These are phyloP conservation scores for Chaetomiaceae sp. DNA, from an alignment of 2,329 filamentous ascomycete genomes.

Conservation along the genomic window DNA sequence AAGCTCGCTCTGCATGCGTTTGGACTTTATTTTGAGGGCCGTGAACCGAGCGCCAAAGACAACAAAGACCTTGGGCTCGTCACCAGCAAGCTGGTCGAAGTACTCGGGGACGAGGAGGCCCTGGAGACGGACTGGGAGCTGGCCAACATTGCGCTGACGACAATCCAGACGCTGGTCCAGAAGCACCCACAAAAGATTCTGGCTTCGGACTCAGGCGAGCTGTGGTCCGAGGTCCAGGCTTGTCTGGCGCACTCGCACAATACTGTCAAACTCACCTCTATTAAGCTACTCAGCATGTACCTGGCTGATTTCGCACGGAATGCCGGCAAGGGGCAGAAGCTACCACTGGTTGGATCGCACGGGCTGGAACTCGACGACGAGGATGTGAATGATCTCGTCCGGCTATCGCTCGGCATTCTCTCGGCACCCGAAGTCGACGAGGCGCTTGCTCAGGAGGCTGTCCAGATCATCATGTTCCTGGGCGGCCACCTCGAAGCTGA, in stretches of 20 bases:
- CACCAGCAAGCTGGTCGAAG: slow-evolving; percentile 48
- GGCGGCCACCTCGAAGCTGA: slow-evolving; percentile 54
- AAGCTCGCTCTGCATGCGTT: slow-evolving; percentile 76
- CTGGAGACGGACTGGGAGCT: slow-evolving; percentile 63
- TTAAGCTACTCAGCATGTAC: slow-evolving; percentile 70
- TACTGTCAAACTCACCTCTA: slow-evolving; percentile 71
- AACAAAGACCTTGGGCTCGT: slow-evolving; percentile 65
- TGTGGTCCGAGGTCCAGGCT: slow-evolving; percentile 67
- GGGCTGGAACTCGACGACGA: slow-evolving; percentile 64
- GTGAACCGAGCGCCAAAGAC: slow-evolving; percentile 54
- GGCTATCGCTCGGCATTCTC: slow-evolving; percentile 49
- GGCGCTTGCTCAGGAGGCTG: slow-evolving; percentile 70
- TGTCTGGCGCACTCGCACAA: slow-evolving; percentile 69
- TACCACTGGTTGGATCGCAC: slow-evolving; percentile 64
- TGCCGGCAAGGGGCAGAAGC: slow-evolving; percentile 46
- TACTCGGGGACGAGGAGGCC: slow-evolving; percentile 52
- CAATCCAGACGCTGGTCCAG: slow-evolving; percentile 63
- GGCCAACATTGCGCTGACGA: slow-evolving; percentile 67
- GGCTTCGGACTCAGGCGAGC: slow-evolving; percentile 50
- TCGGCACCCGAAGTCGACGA: slow-evolving; percentile 63
- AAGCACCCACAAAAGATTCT: slow-evolving; percentile 62
- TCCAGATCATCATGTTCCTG: slow-evolving; percentile 80
- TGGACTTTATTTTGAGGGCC: slow-evolving; percentile 73
- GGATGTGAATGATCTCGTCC: slow-evolving; percentile 58
- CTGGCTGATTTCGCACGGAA: slow-evolving; percentile 72